Base-by-base conservation (phyloP, 768 basidiomycete genomes). In the Suillus plorans region DNA sequence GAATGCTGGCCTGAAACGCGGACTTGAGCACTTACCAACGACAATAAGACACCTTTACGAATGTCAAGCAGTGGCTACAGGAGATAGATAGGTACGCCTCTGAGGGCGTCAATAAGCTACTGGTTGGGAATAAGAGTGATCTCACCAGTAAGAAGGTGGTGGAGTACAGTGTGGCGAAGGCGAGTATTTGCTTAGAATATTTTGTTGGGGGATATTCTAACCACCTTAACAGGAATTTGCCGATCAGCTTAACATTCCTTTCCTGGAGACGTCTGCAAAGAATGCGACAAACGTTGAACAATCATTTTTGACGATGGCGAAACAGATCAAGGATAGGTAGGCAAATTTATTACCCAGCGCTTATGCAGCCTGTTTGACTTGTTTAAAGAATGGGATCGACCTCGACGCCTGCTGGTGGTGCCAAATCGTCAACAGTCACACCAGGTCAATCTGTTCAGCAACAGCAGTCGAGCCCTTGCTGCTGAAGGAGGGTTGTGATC, bases 201-300 rank as follows among this genome's bases (percentile, higher is more conserved):
- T 14, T 50, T 50, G 18, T 18, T 47, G 56, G 55, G 37, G 10
- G 36, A 13, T 37, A 50, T 10, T 52, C 53, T 68, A 34, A 74
- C 47, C 61, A n/a, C 66, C 61, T 39, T 31, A 60, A 0, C 67
- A 97, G 88, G 94, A 97, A 84, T 92, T 99, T 72, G 94, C 97
- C 34, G 95, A 98, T 75, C 95, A 98, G 76, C 84, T 99, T 69
- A 85, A 84, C 66, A 90, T 99, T 70, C 90, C 94, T 56, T 99
- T 97, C 89, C 81, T 99, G 74, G 97, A 99, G 83, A 99, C 97
- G 14, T 95, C 92, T n/a, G 97, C 97, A 42, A 99, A 99, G 91
- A 95, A 92, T 72, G 94, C 96, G 61, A 96, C 95, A 67, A 97
- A 97, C 71, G 97, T 99, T 66, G 97, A 99, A 78, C 95, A 99